Conservation (phyloP, 2,329 filamentous ascomycete species). For the Bipolaris zeicola region DNA sequence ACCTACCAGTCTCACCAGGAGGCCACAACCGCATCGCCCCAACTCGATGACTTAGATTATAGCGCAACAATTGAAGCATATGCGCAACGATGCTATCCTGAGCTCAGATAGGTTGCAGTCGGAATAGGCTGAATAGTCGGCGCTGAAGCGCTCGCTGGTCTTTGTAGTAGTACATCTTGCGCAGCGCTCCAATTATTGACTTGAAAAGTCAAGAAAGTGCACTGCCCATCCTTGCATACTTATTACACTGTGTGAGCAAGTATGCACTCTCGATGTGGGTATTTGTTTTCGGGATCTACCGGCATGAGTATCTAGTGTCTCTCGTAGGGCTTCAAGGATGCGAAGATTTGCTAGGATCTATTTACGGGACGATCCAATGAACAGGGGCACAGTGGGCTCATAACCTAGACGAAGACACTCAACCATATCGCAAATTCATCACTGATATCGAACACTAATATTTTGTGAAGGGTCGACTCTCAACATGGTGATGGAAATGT, state of each 20-base stretch:
- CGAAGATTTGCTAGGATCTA: constrained; percentile 42
- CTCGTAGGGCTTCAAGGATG: constrained; percentile 55
- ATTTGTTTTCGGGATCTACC: constrained; percentile 52
- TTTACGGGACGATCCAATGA: constrained; percentile 34
- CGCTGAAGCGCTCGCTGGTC: constrained; percentile 57
- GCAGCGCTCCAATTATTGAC: constrained; percentile 57
- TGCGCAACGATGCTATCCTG: constrained; percentile 30
- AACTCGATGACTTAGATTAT: constrained; percentile 35
- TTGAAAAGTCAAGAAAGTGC: constrained; percentile 54
- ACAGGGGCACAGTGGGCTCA: not conserved
- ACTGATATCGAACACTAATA: not conserved
- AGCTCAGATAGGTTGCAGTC: constrained; percentile 36
- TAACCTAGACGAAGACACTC: not conserved
- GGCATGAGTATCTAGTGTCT: constrained; percentile 50
- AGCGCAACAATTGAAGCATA: constrained; percentile 31
- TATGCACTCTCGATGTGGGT: constrained; percentile 54
- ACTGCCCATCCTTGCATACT: constrained; percentile 47
- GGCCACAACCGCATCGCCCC: constrained; percentile 22
- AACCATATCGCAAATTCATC: not conserved
- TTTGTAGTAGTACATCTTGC: constrained; percentile 59
- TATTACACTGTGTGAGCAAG: constrained; percentile 51
- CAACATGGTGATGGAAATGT: not conserved
- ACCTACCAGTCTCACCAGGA: no score
- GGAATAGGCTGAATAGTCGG: constrained; percentile 60
- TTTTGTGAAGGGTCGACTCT: not conserved